Evolutionary conservation across 805 yeast species (phyloP), one percentile per base, ranked within the genome.

Genomic region (Metschnikowia lachancei): DNA sequence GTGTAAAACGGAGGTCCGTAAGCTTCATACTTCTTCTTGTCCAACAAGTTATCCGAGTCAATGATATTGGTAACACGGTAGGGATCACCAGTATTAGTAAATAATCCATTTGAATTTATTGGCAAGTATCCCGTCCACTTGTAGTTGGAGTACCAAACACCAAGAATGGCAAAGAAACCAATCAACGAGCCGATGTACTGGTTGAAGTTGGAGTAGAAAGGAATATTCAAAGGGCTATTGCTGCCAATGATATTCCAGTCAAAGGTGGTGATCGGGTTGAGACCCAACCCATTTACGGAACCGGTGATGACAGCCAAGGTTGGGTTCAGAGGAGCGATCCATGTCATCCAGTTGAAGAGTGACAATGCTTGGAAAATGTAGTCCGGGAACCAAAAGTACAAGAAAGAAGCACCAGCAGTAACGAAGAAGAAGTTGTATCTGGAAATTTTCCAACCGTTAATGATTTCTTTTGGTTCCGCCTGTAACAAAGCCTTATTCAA

Each of bases 281-380:
- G 57, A 17, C 87, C 89, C 47, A 83, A 65, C 12, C 91, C 91
- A 12, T 77, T 64, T 8, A 64, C 50, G 6, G 77, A 68, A 40
- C 92, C 92, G 53, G 84, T 83, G 16, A 85, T 65, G 56, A 80
- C 85, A 52, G 81, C 82, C 22, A 83, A 73, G 14, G 74, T 72
- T 42, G 75, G 76, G 58, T 80, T 80, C 33, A 78, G 62, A 13
- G 79, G 79, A 16, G 59, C 70, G 39, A 81, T 81, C 89, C 90
- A 84, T 13, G 83, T 71, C 33, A 81, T 76, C 73, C 83, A 81
- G 7, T 82, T 76, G 57, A 85, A 81, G 52, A 71, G 67, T 2
- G 85, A 76, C 49, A 85, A 64, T 9, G 79, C 85, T 28, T 72
- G 73, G 62, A 80, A 78, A 32, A 84, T 63, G 59, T 68, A 82